Base-by-base conservation (phyloP, 108 stramenopile species). In the Mediolabrus comicus region DNA sequence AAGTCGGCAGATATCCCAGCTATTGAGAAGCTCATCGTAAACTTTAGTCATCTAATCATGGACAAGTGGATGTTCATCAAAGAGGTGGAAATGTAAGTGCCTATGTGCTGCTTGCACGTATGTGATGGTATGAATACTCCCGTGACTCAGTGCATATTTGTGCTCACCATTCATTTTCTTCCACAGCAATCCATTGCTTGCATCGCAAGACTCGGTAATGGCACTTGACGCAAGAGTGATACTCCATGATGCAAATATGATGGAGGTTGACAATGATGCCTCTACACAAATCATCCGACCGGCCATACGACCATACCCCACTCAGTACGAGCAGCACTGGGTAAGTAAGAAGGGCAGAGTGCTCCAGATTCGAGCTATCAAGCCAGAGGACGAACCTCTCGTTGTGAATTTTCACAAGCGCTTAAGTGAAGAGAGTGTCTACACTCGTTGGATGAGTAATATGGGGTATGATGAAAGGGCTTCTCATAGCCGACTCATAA, bases 11-110 rank as follows among this genome's bases (percentile, higher is more conserved):
- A 79, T 54, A 61, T 69, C 2, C n/a, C 52, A 24, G 60, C 65
- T 28, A 30, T 79, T 33, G 69, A 71, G 41, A 68, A 73, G 13
- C 39, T 73, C 3, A 60, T 79, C 27, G 72, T 73, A 7, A 73
- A 68, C 65, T 73, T 71, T 51, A 62, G 60, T 39, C 74, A 75
- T 49, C 55, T 75, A 30, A 60, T 75, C 2, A 67, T 62, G 59
- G 74, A 76, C 32, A 76, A 69, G 14, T 76, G 75, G 68, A 24
- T 32, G 24, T 36, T 43, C n/a, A 72, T 80, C 31, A 33, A 59
- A 12, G 79, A 80, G 52, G 41, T 80, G 12, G 79, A 80, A 33
- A 80, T 80, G n/a, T n/a, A n/a, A n/a, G n/a, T n/a, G 1, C 43
- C 53, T 6, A 28, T n/a, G n/a, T n/a, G n/a, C n/a, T n/a, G n/a